phyloP scores from a whole-genome alignment of 148 eudicot species.

The Persicaria tinctoria region DNA sequence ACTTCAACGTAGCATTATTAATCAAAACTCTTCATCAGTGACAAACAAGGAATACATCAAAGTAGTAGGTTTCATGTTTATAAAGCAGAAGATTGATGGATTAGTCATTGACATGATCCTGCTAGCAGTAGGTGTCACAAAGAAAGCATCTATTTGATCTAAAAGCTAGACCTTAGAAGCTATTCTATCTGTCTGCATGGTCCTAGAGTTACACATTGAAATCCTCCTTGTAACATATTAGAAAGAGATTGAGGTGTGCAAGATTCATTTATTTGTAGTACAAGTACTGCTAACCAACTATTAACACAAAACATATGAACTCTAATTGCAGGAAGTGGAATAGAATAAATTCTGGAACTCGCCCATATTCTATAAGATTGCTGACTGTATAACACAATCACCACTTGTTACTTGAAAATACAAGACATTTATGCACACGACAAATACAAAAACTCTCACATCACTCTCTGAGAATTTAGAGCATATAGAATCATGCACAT shows the following conservation, averaged over 20 bases:
- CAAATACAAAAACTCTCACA: neutral
- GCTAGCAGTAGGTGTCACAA: neutral
- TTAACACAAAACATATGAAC: neutral
- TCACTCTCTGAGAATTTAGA: neutral
- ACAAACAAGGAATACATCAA: neutral
- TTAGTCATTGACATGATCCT: neutral
- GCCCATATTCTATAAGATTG: neutral
- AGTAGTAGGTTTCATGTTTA: neutral
- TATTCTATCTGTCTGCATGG: neutral
- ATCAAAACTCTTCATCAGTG: neutral
- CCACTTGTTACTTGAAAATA: no score
- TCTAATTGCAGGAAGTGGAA: conserved; percentile 6
- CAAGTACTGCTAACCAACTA: neutral
- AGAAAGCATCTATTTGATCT: neutral
- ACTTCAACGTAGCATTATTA: neutral
- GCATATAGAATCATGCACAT: conserved; percentile 3
- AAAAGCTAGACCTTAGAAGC: neutral
- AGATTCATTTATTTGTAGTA: neutral
- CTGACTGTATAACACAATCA: neutral
- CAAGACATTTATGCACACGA: no score
- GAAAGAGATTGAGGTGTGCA: neutral
- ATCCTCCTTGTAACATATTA: neutral
- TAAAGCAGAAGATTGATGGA: neutral
- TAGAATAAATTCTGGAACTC: conserved; percentile 7
- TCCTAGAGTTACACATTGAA: neutral